These are phyloP conservation scores for Jatropha podagrica DNA, from an alignment of 441 rosid species.

Conservation along the genomic window DNA sequence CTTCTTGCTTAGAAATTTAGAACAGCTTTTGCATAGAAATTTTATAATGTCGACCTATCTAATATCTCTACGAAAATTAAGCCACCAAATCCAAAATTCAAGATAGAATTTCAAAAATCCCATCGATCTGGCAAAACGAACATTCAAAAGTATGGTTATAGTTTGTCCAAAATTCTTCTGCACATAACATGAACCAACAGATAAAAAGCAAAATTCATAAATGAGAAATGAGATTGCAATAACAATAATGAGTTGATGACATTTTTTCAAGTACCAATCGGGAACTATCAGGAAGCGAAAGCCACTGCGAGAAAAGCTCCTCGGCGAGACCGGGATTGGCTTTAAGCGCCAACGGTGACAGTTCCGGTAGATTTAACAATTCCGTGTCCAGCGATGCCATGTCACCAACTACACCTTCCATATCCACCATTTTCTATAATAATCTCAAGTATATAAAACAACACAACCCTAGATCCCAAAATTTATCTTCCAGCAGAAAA, in stretches of 20 bases:
- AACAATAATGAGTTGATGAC: not conserved
- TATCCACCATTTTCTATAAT: constrained; percentile 33
- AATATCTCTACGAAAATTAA: not conserved
- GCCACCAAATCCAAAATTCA: not conserved
- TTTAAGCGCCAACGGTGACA: constrained; percentile 58
- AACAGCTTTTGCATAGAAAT: not conserved
- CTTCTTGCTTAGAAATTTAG: not conserved
- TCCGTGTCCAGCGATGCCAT: constrained; percentile 55
- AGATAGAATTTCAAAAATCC: not conserved
- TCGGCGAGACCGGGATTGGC: constrained; percentile 48
- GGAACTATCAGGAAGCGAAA: constrained; percentile 68
- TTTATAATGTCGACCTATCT: not conserved
- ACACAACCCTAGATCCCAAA: not conserved
- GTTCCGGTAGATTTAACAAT: constrained; percentile 64
- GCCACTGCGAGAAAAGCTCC: constrained; percentile 75
- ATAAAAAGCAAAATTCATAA: not conserved
- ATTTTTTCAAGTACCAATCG: constrained; percentile 48
- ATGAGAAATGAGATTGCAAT: not conserved
- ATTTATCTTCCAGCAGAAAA: not conserved
- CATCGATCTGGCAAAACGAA: not conserved
- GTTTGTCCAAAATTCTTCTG: not conserved
- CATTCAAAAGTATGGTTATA: not conserved
- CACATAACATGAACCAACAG: not conserved
- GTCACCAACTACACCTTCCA: constrained; percentile 35
- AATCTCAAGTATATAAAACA: constrained; percentile 1